A percentile compares a stretch with the other conserved stretches of the same genome.
Evolutionary conservation across 176 grass and related monocot species (phyloP).

Genomic region (Microstegium vimineum): DNA sequence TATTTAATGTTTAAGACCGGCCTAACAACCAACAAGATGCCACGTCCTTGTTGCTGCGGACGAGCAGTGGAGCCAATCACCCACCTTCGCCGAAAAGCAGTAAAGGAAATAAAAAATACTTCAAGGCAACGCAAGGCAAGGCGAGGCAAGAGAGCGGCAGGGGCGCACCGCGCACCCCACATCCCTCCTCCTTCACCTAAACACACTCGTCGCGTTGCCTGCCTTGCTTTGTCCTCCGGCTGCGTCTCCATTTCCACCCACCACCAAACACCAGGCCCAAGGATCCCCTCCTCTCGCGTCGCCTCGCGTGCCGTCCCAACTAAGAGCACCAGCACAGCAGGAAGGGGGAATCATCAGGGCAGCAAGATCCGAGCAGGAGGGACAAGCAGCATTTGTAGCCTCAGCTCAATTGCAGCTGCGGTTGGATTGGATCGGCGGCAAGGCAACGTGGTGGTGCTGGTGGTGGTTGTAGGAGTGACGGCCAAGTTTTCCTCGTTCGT

Average conservation of each 20-base stretch:
- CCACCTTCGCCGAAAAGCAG: constrained; percentile 22
- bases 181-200: constrained; percentile 9
- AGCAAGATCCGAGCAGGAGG: constrained; percentile 29
- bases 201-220: background rate
- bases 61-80: background rate
- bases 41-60: constrained; percentile 60
- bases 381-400: constrained; percentile 47
- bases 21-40: constrained; percentile 62
- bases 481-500: constrained; percentile 31
- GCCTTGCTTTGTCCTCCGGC: constrained; percentile 1
- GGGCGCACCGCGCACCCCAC: background rate
- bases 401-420: background rate
- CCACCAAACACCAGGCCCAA: constrained; percentile 23
- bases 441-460: background rate
- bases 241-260: constrained; percentile 35
- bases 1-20: too few relatives aligned
- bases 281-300: background rate
- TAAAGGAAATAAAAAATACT: constrained; percentile 11
- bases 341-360: background rate
- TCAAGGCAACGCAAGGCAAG: background rate
- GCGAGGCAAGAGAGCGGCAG: background rate
- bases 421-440: background rate
- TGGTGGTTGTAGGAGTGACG: constrained; percentile 42
- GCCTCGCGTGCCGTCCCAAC: background rate
- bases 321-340: background rate